Evolutionary conservation across 225 moss, liverwort and hornwort genomes (phyloP).

Genomic region (Takakia lepidozioides): DNA sequence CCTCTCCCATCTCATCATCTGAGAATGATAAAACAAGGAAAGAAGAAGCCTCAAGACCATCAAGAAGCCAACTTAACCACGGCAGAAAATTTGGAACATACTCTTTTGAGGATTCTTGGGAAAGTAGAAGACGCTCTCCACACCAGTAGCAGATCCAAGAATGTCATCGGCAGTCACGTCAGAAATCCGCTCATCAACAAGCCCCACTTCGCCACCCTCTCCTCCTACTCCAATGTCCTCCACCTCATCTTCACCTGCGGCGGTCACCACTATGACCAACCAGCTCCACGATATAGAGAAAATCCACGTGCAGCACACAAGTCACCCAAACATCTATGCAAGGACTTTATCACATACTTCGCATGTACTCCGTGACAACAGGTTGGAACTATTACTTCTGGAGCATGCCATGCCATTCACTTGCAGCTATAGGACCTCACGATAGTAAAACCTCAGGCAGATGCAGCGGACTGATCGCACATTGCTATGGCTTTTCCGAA

Average conservation of each 20-base stretch:
- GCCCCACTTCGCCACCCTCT: slow-evolving; percentile 38
- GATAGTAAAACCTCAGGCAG: too few species aligned
- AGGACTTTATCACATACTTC: too few species aligned
- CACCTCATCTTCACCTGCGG: slow-evolving; percentile 28
- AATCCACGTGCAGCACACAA: not conserved
- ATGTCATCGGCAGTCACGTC: slow-evolving; percentile 53
- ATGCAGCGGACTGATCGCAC: too few species aligned
- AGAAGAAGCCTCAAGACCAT: too few species aligned
- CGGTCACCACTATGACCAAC: slow-evolving; percentile 22
- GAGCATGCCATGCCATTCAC: too few species aligned
- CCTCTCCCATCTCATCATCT: not conserved
- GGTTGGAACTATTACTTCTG: too few species aligned
- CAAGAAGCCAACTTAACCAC: too few species aligned
- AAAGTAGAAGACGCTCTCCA: slow-evolving; percentile 49
- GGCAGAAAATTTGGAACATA: too few species aligned
- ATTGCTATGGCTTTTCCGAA: too few species aligned
- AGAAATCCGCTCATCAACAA: slow-evolving; percentile 35
- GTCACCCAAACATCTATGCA: not conserved
- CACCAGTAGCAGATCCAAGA: slow-evolving; percentile 44
- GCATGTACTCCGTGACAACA: too few species aligned
- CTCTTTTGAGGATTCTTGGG: slow-evolving; percentile 66
- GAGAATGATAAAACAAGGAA: too few species aligned
- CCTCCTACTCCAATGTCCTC: slow-evolving; percentile 23
- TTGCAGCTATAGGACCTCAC: not conserved
- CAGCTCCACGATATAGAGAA: not conserved